Percentiles rank a stretch among this genome's conserved stretches.
phyloP scores from a whole-genome alignment of 768 basidiomycete genomes.

The Rhodosporidiobolus odoratus region DNA sequence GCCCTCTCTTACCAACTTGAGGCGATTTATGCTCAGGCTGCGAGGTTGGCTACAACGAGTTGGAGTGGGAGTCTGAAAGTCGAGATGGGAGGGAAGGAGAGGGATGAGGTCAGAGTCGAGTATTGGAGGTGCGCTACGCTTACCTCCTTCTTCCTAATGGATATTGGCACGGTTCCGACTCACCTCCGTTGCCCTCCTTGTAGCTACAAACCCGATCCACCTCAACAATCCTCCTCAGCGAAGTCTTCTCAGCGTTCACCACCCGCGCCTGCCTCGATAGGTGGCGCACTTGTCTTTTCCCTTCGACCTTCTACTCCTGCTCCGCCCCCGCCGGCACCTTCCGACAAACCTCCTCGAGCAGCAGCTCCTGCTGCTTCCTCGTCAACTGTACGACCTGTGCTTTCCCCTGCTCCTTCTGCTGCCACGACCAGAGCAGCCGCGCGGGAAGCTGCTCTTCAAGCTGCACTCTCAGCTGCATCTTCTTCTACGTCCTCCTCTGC shows the following conservation, averaged over 20 bases:
- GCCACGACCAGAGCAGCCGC: background rate
- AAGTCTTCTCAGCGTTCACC: background rate
- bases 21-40: conserved; percentile 54
- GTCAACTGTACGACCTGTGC: background rate
- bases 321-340: background rate
- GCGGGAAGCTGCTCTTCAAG: background rate
- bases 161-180: background rate
- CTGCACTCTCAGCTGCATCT: background rate
- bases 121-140: conserved; percentile 73
- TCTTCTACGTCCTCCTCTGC: background rate
- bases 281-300: conserved; percentile 20
- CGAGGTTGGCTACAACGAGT: conserved; percentile 38
- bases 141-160: conserved; percentile 36
- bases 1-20: conserved; percentile 88
- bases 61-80: conserved; percentile 55
- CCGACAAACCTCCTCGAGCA: background rate
- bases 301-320: background rate
- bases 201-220: background rate
- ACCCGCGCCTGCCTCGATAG: conserved; percentile 47
- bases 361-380: background rate
- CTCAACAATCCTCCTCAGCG: too few species aligned
- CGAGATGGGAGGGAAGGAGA: conserved; percentile 59
- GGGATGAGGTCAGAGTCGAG: conserved; percentile 64
- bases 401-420: background rate
- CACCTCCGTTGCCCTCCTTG: background rate